Evolutionary conservation across 1,284 basidiomycete species (phyloP).

Genomic region (Ceratobasidium sp.): DNA sequence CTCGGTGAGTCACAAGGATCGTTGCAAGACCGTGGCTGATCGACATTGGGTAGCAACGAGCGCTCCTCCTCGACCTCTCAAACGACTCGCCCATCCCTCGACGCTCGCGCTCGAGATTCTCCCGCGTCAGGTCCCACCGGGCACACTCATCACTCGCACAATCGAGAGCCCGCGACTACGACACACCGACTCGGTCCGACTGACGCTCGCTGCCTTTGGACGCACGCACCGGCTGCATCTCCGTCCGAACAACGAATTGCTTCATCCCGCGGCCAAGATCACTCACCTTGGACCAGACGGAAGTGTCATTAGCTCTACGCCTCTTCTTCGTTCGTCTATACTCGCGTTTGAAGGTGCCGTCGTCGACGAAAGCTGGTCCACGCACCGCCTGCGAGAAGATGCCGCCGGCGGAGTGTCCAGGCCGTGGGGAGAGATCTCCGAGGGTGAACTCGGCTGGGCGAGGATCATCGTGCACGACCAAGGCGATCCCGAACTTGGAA

Average conservation of each 20-base stretch:
- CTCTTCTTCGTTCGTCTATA: conserved; percentile 53
- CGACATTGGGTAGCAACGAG: conserved; percentile 56
- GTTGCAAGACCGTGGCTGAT: background rate
- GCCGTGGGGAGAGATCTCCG: conserved; percentile 52
- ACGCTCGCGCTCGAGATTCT: conserved; percentile 70
- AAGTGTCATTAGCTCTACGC: conserved; percentile 51
- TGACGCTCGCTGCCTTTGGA: conserved; percentile 68
- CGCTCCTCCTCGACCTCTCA: conserved; percentile 61
- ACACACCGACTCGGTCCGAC: conserved; percentile 69
- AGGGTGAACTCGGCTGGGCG: conserved; percentile 69
- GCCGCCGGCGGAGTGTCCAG: conserved; percentile 54
- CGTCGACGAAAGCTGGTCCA: conserved; percentile 59
- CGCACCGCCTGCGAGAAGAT: conserved; percentile 65
- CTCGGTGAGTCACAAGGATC: background rate
- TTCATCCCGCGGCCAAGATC: conserved; percentile 78
- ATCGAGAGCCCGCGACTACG: conserved; percentile 56
- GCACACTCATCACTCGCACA: conserved; percentile 47
- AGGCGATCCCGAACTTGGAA: conserved; percentile 58
- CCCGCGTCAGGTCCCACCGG: conserved; percentile 55
- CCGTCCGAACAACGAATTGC: conserved; percentile 73
- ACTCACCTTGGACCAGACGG: conserved; percentile 62
- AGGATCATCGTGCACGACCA: conserved; percentile 73
- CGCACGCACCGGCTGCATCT: conserved; percentile 72
- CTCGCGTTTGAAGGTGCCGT: conserved; percentile 52
- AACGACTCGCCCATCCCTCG: conserved; percentile 63